Evolutionary conservation across 441 rosid genomes (phyloP), one percentile per base, ranked within the genome.

Genomic region (Pelargonium myrrhifolium): DNA sequence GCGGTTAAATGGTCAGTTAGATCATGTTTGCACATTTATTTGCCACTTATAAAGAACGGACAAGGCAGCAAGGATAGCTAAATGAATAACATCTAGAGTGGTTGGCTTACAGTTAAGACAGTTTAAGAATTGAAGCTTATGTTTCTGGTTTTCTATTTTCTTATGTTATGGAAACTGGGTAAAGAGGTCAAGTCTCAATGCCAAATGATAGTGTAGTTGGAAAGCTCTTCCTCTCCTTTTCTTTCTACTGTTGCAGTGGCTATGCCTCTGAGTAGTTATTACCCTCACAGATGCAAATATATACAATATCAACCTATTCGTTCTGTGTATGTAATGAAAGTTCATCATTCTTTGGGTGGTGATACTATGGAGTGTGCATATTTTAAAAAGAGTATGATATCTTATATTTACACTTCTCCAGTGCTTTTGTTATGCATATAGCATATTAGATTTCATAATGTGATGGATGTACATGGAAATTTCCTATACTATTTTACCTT

Each of bases 401-500:
- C 1, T 42, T 42, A 42, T 42, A 42, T 42, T 8, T 42, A 7
- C 1, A 42, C n/a, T n/a, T n/a, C n/a, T n/a, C n/a, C n/a, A n/a
- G 47, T 42, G 47, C 6, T 3, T 42, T 42, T 42, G 47, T 42
- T 42, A 42, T 3, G 47, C 47, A 42, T 42, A 7, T 11, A 42
- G n/a, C 47, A 11, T 42, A 42, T 42, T 4, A 42, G 47, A 11
- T 42, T 42, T 4, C 47, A 42, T 7, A 42, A 42, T 42, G 9
- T 42, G 47, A 42, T 42, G 47, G 47, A 42, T 42, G 22, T 22
- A 26, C 70, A 45, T 58, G 37, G 53, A 40, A 61, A 64, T 31
- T 40, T 67, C 26, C 53, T 51, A 15, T 4, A 7, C 9, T 4
- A 4, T 11, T 42, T 7, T 7, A 42, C 5, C 1, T 7, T 7